phyloP scores from a whole-genome alignment of 768 basidiomycete species.

The Amanita thiersii region DNA sequence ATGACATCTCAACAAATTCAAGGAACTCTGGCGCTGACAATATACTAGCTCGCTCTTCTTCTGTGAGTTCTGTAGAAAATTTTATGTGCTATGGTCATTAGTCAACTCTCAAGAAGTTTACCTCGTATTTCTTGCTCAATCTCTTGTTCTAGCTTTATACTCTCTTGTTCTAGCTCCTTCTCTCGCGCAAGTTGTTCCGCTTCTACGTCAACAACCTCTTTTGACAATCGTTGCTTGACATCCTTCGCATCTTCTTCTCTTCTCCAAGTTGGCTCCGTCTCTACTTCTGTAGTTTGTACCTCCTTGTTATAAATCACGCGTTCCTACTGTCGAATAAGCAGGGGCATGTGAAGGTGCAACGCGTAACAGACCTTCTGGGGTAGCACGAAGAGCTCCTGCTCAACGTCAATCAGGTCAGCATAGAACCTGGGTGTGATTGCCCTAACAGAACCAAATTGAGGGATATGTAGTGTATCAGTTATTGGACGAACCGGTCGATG shows the following conservation, averaged over 20 bases:
- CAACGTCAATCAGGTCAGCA: slow-evolving; percentile 81
- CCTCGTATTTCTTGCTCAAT: slow-evolving; percentile 85
- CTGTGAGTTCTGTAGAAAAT: slow-evolving; percentile 58
- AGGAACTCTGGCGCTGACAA: slow-evolving; percentile 85
- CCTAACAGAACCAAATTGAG: slow-evolving; percentile 23
- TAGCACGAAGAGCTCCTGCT: slow-evolving; percentile 85
- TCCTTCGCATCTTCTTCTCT: slow-evolving; percentile 63
- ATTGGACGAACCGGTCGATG: slow-evolving; percentile 50
- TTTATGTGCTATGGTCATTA: not conserved
- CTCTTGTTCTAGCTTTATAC: slow-evolving; percentile 74
- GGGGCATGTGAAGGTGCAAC: not conserved
- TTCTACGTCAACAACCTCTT: slow-evolving; percentile 46
- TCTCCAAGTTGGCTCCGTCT: slow-evolving; percentile 66
- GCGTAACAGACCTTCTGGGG: slow-evolving; percentile 65
- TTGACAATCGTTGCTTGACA: slow-evolving; percentile 13
- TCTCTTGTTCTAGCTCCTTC: slow-evolving; percentile 76
- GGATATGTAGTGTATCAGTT: slow-evolving; percentile 4
- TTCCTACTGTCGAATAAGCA: slow-evolving; percentile 35
- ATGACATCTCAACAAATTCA: slow-evolving; percentile 90
- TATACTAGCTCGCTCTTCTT: slow-evolving; percentile 78
- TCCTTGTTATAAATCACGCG: slow-evolving; percentile 80
- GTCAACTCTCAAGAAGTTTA: slow-evolving; percentile 16
- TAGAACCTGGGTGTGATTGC: slow-evolving; percentile 55
- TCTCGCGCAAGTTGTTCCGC: slow-evolving; percentile 51
- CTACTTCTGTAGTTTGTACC: slow-evolving; percentile 67